A percentile compares a stretch with the other conserved stretches of the same genome.
Evolutionary conservation across 805 yeast genomes (phyloP).

Genomic region (Clavispora phyllophila): DNA sequence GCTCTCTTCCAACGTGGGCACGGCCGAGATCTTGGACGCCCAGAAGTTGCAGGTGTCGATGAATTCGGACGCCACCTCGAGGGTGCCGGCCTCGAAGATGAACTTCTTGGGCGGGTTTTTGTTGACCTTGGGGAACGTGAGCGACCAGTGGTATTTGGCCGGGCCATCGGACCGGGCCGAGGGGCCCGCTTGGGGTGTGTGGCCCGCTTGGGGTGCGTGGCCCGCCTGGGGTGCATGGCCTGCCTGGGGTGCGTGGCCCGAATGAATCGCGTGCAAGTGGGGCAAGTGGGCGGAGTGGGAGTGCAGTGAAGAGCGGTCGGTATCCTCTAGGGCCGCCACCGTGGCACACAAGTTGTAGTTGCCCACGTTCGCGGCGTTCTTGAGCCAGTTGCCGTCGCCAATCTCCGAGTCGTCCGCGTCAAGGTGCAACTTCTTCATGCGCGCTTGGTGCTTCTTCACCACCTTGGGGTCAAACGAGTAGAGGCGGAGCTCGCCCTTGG

Average conservation of each 20-base stretch:
- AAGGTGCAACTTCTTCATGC: constrained; percentile 19
- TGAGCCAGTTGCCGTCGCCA: constrained; percentile 69
- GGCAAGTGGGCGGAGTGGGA: too few relatives aligned
- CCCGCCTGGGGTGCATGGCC: too few relatives aligned
- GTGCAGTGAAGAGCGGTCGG: too few relatives aligned
- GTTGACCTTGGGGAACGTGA: constrained; percentile 47
- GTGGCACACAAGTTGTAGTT: constrained; percentile 49
- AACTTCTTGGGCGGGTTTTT: constrained; percentile 36
- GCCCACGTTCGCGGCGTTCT: constrained; percentile 54
- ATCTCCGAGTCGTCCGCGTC: constrained; percentile 22
- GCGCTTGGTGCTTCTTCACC: constrained; percentile 36
- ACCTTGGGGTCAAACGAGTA: constrained; percentile 49
- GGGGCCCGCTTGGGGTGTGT: too few relatives aligned
- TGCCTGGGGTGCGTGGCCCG: too few relatives aligned
- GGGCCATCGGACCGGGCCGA: too few relatives aligned
- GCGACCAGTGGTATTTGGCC: constrained; percentile 41
- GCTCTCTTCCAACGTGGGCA: constrained; percentile 65
- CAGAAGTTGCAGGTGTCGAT: constrained; percentile 82
- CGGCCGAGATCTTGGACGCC: constrained; percentile 81
- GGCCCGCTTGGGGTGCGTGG: too few relatives aligned
- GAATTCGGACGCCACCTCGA: constrained; percentile 63
- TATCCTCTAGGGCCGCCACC: constrained; percentile 38
- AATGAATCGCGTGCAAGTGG: too few relatives aligned
- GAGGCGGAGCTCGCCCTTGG: constrained; percentile 58
- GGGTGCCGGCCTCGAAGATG: constrained; percentile 61